phyloP scores from a whole-genome alignment of 257 asterid genomes.

The Primulina tabacum region DNA sequence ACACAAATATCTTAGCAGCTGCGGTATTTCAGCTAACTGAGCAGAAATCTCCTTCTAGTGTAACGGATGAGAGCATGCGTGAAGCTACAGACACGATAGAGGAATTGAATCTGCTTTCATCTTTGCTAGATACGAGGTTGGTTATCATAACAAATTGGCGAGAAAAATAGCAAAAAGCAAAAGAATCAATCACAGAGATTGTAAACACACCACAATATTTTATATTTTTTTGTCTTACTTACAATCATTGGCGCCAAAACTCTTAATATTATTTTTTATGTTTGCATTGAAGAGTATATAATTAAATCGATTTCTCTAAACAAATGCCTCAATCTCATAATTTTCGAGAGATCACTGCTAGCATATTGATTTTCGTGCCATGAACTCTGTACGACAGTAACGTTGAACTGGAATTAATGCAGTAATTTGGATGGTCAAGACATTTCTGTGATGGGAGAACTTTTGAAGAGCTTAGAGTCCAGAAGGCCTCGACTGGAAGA shows the following conservation, averaged over 20 bases:
- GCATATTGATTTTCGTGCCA: background rate
- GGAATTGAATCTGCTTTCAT: conserved; percentile 29
- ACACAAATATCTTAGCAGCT: conserved; percentile 8
- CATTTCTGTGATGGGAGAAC: conserved; percentile 12
- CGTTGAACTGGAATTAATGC: background rate
- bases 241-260: background rate
- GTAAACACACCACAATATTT: background rate
- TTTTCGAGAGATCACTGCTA: background rate
- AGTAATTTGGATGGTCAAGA: conserved; percentile 15
- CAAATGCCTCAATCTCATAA: background rate
- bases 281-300: background rate
- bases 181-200: too few relatives aligned
- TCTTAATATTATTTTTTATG: background rate
- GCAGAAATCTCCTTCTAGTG: conserved; percentile 19
- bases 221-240: too few relatives aligned
- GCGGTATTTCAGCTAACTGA: conserved; percentile 11
- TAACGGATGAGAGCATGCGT: conserved; percentile 4
- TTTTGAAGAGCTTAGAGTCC: conserved; percentile 25
- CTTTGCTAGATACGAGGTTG: conserved; percentile 25
- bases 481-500: conserved; percentile 18
- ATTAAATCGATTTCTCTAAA: background rate
- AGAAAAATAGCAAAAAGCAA: too few relatives aligned
- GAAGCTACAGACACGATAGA: conserved; percentile 19
- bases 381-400: background rate
- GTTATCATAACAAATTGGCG: background rate